Conservation (phyloP, 768 basidiomycete genomes). For the Suillus tomentosus region DNA sequence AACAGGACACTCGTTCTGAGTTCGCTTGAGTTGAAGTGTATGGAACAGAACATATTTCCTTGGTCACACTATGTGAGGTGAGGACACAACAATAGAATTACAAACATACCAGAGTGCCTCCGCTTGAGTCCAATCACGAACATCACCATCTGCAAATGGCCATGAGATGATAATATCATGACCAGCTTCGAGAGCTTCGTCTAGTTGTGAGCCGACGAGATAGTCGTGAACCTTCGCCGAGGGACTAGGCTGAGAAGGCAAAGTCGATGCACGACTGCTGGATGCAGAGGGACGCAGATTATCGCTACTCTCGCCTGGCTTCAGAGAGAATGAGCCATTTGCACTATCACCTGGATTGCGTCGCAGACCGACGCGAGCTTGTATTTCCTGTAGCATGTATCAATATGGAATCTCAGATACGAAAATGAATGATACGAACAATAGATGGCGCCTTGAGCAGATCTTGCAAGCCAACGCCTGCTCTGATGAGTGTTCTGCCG, state of each 20-base stretch:
- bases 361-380: conserved; percentile 79
- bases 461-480: conserved; percentile 79
- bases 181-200: conserved; percentile 74
- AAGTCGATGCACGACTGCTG: conserved; percentile 48
- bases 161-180: conserved; percentile 76
- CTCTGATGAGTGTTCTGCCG: conserved; percentile 66
- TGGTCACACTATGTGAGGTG: conserved; percentile 16
- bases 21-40: conserved; percentile 72
- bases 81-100: neutral
- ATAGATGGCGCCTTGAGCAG: conserved; percentile 75
- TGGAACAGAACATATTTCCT: conserved; percentile 88
- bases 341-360: conserved; percentile 32
- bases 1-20: conserved; percentile 86
- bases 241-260: conserved; percentile 44
- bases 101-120: conserved; percentile 82
- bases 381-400: conserved; percentile 58
- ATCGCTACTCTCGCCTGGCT: conserved; percentile 19
- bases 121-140: conserved; percentile 80
- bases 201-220: conserved; percentile 77
- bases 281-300: conserved; percentile 41
- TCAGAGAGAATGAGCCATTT: conserved; percentile 26
- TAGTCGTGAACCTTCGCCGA: conserved; percentile 71
- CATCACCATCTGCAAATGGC: conserved; percentile 77
- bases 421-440: conserved; percentile 47
- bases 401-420: conserved; percentile 6